Base-by-base conservation (phyloP, 164 flowering plant genomes). In the Magnolia kwangsiensis region DNA sequence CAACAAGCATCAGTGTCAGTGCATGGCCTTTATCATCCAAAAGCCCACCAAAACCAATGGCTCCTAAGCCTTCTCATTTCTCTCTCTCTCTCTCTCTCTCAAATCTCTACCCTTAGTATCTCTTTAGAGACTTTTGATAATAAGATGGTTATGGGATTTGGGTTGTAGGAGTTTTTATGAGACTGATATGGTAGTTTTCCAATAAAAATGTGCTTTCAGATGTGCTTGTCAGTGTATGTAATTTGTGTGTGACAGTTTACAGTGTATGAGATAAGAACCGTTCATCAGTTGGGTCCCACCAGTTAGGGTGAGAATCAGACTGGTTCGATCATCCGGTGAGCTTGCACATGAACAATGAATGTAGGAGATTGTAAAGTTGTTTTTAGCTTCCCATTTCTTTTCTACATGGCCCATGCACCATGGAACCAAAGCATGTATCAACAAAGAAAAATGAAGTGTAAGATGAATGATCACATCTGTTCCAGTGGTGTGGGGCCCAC, bases 21-120 rank as follows among this genome's bases (percentile, higher is more conserved):
- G 90, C 90, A 88, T 92, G 93, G 72, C 91, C 77, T 89, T 92
- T 55, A 49, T 90, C 80, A 85, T 90, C 75, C 94, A 92, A 59
- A 90, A 89, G 70, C 94, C 97, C 72, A 37, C 55, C 72, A 68
- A 13, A 21, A 9, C 21, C 31, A 8, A 65, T 14, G 7, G 19
- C 19, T 16, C 5, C 37, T 67, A 8, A 24, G 13, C 31, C 23
- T 1, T 67, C 49, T 18, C 5, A 8, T 27, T 27, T 65, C 67
- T 65, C 67, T 65, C 27, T 65, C 24, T 65, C 67, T 65, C 27
- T 65, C 24, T 64, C 67, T 19, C 67, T 65, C 67, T 65, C 67
- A 4, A 19, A 0, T 65, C 67, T 65, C 27, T 21, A 21, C 10
- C 68, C 29, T 65, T 24, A 21, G 24, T 65, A 65, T 37, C 7